Base-by-base conservation (phyloP, 2,329 filamentous ascomycete species). In the Colletotrichum noveboracense region DNA sequence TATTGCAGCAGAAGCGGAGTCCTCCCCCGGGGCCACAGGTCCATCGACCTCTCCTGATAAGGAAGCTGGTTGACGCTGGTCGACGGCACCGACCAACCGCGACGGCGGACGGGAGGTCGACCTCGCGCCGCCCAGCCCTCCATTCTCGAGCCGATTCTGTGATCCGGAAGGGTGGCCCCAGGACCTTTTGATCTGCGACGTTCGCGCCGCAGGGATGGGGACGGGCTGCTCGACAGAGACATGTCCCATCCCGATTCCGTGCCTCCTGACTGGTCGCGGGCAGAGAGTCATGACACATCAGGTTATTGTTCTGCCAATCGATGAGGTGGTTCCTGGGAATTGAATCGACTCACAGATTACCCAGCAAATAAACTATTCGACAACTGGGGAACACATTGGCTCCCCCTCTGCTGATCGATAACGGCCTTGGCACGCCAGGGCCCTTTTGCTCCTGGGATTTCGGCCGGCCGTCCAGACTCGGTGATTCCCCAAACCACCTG, bases 301-400 rank as follows among this genome's bases (percentile, higher is more conserved):
- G 32, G 32, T 10, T 9, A n/a, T 21, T 43, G 56, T 14, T 28
- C 30, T 58, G 34, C 66, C 34, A 58, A 65, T 60, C 18, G n/a
- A 65, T 56, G 48, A 48, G 43, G 38, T 2, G 16, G 8, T 61
- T 55, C 16, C 32, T 52, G 16, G 16, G 62, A 61, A 18, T 52
- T 26, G 24, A 70, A 48, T 60, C 34, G 34, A 16, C 71, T 70
- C 48, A 58, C 66, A 70, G 58, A 70, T 52, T 70, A 70, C 66
- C 71, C 71, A 74, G 66, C 43, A 70, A 74, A 74, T 74, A 74
- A 55, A 56, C 71, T 74, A 65, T 74, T 69, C 58, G 58, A 48
- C 34, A 28, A 18, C 58, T 48, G 66, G 48, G 58, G 48, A 48
- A 32, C 7, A 14, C 30, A 58, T 56, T 43, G 16, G 24, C 66